A percentile compares a stretch with the other conserved stretches of the same genome.
phyloP scores from a whole-genome alignment of 192 early-diverging fungal genomes.

The Rhizophagus prolifer region DNA sequence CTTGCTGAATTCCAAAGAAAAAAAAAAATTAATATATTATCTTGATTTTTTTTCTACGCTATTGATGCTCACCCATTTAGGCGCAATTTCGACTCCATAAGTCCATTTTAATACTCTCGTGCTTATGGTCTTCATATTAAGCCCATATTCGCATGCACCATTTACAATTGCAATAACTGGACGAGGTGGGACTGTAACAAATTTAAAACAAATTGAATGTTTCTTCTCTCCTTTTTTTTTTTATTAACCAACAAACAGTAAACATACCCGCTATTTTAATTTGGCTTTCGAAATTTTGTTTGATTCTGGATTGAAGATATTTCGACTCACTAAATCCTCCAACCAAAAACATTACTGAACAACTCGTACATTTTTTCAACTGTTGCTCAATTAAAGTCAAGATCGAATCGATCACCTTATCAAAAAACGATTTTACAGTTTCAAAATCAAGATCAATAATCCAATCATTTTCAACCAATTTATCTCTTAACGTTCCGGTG shows the following conservation, averaged over 20 bases:
- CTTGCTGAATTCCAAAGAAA: background rate
- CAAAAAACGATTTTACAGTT: constrained; percentile 1
- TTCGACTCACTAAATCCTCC: background rate
- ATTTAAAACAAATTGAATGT: background rate
- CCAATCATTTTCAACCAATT: background rate
- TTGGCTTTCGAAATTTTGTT: too few relatives aligned
- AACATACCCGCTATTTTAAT: too few relatives aligned
- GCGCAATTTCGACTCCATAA: constrained; percentile 2
- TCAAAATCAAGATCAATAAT: constrained; percentile 3
- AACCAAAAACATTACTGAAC: background rate
- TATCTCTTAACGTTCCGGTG: too few relatives aligned
- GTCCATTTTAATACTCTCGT: constrained; percentile 11
- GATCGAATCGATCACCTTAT: background rate
- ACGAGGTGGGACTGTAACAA: background rate
- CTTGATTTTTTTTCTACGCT: too few relatives aligned
- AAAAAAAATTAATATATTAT: background rate
- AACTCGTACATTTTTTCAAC: background rate
- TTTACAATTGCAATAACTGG: background rate
- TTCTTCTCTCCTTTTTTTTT: background rate
- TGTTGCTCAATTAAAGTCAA: background rate
- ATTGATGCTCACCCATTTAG: background rate
- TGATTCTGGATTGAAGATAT: too few relatives aligned
- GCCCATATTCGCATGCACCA: constrained; percentile 9
- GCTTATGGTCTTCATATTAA: background rate
- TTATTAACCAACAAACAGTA: too few relatives aligned